Evolutionary conservation across 495 filamentous ascomycete species (phyloP), one percentile per base, ranked within the genome.

Genomic region (Haplographium delicatum): DNA sequence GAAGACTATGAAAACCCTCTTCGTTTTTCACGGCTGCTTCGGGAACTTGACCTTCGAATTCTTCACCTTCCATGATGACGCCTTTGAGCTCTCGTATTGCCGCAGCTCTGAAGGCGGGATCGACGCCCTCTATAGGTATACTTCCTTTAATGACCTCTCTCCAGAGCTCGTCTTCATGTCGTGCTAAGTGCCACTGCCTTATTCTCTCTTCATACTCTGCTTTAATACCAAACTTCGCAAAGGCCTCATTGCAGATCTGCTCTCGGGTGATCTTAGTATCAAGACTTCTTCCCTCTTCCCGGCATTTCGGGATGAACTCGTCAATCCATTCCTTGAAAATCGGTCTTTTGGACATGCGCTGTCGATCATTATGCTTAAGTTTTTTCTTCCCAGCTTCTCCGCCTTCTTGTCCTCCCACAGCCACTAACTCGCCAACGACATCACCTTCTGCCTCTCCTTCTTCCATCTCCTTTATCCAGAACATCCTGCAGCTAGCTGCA

Each of bases 261-360:
- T 63, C 53, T 24, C 58, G 26, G 7, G 61, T 54, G 4, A 57
- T 24, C 10, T 28, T 40, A 3, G 18, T 15, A 11, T 19, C 38
- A 6, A 11, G 11, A 33, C 31, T 50, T 15, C 18, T 10, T 2
- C 49, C 49, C 8, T 46, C 16, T 20, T 53, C 51, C 15, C 58
- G 42, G 18, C 35, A 54, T 7, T 49, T 43, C 0, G 76, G 76
- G n/a, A 78, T 58, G 47, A 69, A 83, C 31, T 82, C 76, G 5
- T 78, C 65, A 33, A 80, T 54, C 71, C 78, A 85, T 0, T 57
- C 51, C 2, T 64, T 59, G 53, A 74, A 83, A 10, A 79, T 57
- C 0, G 68, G 64, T 1, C 81, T 71, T 31, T 61, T 57, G 0
- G 53, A 60, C 69, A 76, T 65, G 1, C 76, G 66, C 5, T 67